These are phyloP conservation scores for Pseudocercospora ulei DNA, from an alignment of 2,329 filamentous ascomycete genomes.

Conservation along the genomic window DNA sequence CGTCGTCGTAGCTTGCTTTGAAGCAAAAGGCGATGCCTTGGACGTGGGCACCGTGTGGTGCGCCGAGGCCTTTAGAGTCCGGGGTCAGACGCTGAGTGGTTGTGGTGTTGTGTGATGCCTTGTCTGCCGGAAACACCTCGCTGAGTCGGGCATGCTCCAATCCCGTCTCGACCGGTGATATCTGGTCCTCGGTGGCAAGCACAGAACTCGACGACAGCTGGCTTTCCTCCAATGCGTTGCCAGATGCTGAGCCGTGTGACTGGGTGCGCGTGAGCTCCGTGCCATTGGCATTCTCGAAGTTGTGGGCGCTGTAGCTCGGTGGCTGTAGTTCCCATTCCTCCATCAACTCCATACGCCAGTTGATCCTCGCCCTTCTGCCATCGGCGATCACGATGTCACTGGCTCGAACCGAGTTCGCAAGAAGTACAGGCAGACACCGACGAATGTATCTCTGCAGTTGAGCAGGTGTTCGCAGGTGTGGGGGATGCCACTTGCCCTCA, in stretches of 20 bases:
- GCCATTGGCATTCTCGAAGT: slow-evolving; percentile 16
- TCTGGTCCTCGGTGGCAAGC: slow-evolving; percentile 17
- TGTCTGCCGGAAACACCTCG: slow-evolving; percentile 18
- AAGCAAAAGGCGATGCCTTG: slow-evolving; percentile 28
- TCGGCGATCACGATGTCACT: slow-evolving; percentile 40
- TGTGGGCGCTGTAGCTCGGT: slow-evolving; percentile 38
- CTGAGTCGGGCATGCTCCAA: slow-evolving; percentile 20
- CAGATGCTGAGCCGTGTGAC: slow-evolving; percentile 20
- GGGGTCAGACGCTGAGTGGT: background rate
- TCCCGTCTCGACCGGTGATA: slow-evolving; percentile 18
- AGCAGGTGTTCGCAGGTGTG: slow-evolving; percentile 31
- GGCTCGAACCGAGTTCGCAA: slow-evolving; percentile 39
- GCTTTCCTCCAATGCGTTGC: slow-evolving; percentile 9
- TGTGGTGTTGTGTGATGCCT: slow-evolving; percentile 7
- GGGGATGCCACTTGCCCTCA: slow-evolving; percentile 33
- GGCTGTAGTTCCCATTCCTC: slow-evolving; percentile 38
- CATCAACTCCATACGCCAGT: slow-evolving; percentile 38
- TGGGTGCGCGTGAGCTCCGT: slow-evolving; percentile 13
- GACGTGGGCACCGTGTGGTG: slow-evolving; percentile 12
- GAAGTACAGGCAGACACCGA: slow-evolving; percentile 41
- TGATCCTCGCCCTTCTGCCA: slow-evolving; percentile 40
- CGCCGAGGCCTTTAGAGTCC: slow-evolving; percentile 16
- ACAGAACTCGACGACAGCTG: slow-evolving; percentile 20
- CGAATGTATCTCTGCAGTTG: slow-evolving; percentile 41
- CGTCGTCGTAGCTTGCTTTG: slow-evolving; percentile 12